phyloP scores from a whole-genome alignment of 192 early-diverging fungal genomes.

The Linnemannia elongata region DNA sequence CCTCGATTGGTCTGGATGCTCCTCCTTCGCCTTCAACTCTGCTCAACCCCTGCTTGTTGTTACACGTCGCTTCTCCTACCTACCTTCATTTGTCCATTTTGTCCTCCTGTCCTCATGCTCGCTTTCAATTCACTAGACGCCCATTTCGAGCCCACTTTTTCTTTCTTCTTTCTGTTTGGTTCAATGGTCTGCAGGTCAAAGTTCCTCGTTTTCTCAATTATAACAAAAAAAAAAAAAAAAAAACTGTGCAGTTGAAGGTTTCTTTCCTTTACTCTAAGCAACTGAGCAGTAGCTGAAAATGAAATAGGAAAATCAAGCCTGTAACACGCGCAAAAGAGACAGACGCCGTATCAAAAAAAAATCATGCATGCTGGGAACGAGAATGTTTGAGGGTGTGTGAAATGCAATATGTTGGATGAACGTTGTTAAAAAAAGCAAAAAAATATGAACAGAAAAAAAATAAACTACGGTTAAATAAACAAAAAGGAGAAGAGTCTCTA shows the following conservation, averaged over 20 bases:
- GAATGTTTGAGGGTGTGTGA: background rate
- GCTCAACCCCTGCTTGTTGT: background rate
- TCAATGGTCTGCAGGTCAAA: background rate
- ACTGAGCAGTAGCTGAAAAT: background rate
- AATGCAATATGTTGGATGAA: background rate
- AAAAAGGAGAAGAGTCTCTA: background rate
- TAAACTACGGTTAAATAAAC: background rate
- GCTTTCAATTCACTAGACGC: background rate
- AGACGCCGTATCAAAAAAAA: background rate
- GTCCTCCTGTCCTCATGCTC: background rate
- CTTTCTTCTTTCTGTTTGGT: background rate
- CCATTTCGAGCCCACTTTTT: background rate
- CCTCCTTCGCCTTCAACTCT: background rate
- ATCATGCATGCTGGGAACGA: background rate
- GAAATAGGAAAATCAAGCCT: background rate
- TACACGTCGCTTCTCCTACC: too few species aligned
- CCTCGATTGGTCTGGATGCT: background rate
- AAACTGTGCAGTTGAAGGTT: background rate
- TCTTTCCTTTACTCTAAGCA: background rate
- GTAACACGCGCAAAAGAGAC: background rate
- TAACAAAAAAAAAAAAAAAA: background rate
- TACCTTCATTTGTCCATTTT: background rate
- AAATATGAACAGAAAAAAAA: background rate
- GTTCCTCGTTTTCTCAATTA: background rate
- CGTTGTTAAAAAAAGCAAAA: background rate